Evolutionary conservation across 768 basidiomycete species (phyloP).

Genomic region (Termitomyces sp.): DNA sequence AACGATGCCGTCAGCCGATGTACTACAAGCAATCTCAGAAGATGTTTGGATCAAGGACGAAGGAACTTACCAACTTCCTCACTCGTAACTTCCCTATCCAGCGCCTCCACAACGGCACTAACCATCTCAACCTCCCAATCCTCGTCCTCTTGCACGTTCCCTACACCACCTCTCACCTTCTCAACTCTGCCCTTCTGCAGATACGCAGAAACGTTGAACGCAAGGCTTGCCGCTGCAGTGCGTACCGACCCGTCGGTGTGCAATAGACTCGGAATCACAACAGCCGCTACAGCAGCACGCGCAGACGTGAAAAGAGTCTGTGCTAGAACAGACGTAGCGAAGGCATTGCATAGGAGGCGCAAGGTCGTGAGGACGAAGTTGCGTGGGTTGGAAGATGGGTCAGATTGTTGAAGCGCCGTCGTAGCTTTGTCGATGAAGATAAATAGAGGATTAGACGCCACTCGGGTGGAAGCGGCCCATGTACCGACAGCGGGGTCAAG

Average conservation of each 20-base stretch:
- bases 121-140: slow-evolving; percentile 87
- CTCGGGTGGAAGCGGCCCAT: slow-evolving; percentile 37
- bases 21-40: slow-evolving; percentile 37
- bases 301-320: slow-evolving; percentile 26
- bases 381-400: slow-evolving; percentile 25
- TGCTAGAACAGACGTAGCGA: slow-evolving; percentile 46
- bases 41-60: background rate
- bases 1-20: slow-evolving; percentile 80
- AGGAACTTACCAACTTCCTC: slow-evolving; percentile 73
- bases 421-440: slow-evolving; percentile 38
- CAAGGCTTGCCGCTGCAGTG: slow-evolving; percentile 76
- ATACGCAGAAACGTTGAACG: slow-evolving; percentile 67
- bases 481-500: slow-evolving; percentile 54
- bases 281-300: slow-evolving; percentile 35
- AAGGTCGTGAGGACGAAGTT: slow-evolving; percentile 63
- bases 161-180: slow-evolving; percentile 23
- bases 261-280: slow-evolving; percentile 65
- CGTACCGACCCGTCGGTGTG: slow-evolving; percentile 64
- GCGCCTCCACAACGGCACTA: slow-evolving; percentile 77
- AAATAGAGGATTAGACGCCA: slow-evolving; percentile 35
- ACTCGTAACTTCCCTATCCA: slow-evolving; percentile 62
- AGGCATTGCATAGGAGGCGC: slow-evolving; percentile 64
- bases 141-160: slow-evolving; percentile 48
- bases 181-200: slow-evolving; percentile 60
- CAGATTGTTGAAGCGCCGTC: background rate